Evolutionary conservation across 345 rosid species (phyloP).

Genomic region (Eucalyptus grandis): DNA sequence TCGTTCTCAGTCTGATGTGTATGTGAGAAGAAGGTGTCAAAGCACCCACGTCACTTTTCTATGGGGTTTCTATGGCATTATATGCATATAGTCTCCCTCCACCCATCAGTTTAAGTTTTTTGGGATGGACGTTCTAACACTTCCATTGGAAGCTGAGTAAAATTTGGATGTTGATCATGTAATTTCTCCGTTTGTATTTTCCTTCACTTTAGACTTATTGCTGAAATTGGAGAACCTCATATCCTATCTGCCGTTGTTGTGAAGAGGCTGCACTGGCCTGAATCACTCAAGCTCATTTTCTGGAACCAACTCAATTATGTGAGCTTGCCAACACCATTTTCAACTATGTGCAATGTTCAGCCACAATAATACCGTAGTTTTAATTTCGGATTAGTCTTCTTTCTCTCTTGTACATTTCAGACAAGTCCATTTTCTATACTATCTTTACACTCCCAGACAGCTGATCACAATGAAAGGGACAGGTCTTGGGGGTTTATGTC

Average conservation of each 20-base stretch:
- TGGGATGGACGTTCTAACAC: neutral
- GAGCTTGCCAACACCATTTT: neutral
- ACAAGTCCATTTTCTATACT: neutral
- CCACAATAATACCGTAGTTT: neutral
- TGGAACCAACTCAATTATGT: neutral
- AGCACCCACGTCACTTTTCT: neutral
- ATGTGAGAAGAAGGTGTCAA: neutral
- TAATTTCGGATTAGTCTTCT: neutral
- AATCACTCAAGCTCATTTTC: neutral
- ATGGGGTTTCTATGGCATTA: neutral
- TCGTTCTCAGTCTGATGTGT: neutral
- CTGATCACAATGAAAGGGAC: neutral
- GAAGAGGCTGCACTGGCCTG: neutral
- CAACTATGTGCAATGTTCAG: neutral
- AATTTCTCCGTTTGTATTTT: neutral
- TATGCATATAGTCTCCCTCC: neutral
- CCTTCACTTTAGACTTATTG: neutral
- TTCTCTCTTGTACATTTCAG: neutral
- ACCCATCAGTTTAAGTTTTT: neutral
- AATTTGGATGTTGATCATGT: neutral
- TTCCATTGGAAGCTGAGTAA: neutral
- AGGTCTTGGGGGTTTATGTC: neutral
- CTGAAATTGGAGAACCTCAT: neutral
- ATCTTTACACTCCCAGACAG: neutral
- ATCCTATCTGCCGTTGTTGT: neutral